Conservation (phyloP, 1,139 yeast species). For the Yamadazyma kanchanaburiensis region DNA sequence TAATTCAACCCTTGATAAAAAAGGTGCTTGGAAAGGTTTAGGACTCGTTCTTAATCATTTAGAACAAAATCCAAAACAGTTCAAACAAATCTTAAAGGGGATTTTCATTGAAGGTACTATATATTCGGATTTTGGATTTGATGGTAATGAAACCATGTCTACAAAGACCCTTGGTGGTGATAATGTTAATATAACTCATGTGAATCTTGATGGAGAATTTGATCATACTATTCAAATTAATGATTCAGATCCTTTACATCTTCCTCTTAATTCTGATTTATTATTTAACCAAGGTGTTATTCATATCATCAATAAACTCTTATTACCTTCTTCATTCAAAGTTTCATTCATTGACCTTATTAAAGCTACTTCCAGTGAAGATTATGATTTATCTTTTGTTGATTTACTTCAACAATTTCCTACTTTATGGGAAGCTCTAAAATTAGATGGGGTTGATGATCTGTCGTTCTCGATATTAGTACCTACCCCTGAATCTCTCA, state of each 20-base stretch:
- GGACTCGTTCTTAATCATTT: constrained; percentile 64
- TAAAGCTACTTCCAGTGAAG: constrained; percentile 38
- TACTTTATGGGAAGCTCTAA: constrained; percentile 17
- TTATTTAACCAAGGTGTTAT: constrained; percentile 83
- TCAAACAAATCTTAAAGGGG: constrained; percentile 52
- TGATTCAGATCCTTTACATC: constrained; percentile 29
- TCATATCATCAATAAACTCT: constrained; percentile 59
- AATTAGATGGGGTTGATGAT: constrained; percentile 16
- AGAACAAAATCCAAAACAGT: constrained; percentile 45
- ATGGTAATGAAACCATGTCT: constrained; percentile 16
- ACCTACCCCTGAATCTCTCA: constrained; percentile 62
- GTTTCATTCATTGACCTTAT: constrained; percentile 60
- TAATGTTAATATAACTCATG: constrained; percentile 18
- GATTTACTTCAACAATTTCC: constrained; percentile 44
- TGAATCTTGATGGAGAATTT: constrained; percentile 20
- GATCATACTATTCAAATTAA: constrained; percentile 26
- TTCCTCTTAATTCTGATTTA: constrained; percentile 58
- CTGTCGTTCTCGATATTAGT: constrained; percentile 63
- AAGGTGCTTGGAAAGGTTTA: constrained; percentile 52
- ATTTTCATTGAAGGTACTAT: constrained; percentile 60
- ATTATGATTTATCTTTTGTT: constrained; percentile 37
- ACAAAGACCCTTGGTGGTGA: constrained; percentile 40
- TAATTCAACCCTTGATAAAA: not conserved
- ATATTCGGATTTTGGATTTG: constrained; percentile 58
- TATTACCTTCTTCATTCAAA: constrained; percentile 55